Evolutionary conservation across 257 asterid species (phyloP).

Genomic region (Solanum ossicruentum): DNA sequence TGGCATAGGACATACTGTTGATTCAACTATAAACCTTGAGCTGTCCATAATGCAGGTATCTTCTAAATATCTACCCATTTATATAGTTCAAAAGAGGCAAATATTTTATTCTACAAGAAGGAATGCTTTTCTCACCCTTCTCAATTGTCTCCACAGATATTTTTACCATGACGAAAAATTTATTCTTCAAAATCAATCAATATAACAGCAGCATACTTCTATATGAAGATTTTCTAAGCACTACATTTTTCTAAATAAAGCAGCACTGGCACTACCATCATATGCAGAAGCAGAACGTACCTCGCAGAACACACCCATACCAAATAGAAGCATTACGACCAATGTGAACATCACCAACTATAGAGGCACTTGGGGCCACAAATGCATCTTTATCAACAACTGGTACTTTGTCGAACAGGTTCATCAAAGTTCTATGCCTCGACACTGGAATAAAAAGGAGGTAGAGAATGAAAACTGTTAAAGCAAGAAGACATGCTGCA

Average conservation of each 20-base stretch:
- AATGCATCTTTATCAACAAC: slow-evolving; percentile 60
- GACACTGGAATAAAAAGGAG: slow-evolving; percentile 36
- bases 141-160: not conserved
- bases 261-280: not conserved
- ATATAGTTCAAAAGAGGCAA: not conserved
- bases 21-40: not conserved
- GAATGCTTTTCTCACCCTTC: not conserved
- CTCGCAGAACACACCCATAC: slow-evolving; percentile 94
- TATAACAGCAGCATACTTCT: not conserved
- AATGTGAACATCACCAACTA: slow-evolving; percentile 65
- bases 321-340: slow-evolving; percentile 76
- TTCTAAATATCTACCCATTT: not conserved
- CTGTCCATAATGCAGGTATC: not conserved
- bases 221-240: not conserved
- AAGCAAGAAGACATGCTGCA: not conserved
- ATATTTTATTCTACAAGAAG: not conserved
- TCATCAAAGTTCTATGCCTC: slow-evolving; percentile 86
- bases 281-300: slow-evolving; percentile 22
- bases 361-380: slow-evolving; percentile 89
- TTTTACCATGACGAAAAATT: not conserved
- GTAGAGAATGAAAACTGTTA: not conserved
- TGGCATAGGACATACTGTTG: not conserved
- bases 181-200: not conserved
- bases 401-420: slow-evolving; percentile 70
- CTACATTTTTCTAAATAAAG: not conserved